Percentiles rank a stretch among this genome's conserved stretches.
phyloP scores from a whole-genome alignment of 164 flowering plant species.

The Berberis vulgaris region DNA sequence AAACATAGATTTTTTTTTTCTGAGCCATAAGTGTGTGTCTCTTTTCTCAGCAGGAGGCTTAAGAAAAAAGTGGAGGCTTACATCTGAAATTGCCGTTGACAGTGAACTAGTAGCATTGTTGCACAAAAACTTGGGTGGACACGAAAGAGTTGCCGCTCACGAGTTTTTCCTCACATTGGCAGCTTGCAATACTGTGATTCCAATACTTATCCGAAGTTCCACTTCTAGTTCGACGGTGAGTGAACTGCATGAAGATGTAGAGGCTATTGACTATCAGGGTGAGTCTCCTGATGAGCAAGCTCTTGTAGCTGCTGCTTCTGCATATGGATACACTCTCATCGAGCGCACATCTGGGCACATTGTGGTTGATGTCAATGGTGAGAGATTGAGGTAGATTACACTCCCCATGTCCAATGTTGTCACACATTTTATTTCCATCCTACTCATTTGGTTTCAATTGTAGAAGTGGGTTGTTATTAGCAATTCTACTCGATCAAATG shows the following conservation, averaged over 20 bases:
- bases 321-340: constrained; percentile 88
- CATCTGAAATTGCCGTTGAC: constrained; percentile 50
- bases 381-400: constrained; percentile 55
- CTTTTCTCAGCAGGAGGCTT: constrained; percentile 11
- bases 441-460: too few species aligned
- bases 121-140: constrained; percentile 37
- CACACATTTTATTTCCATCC: background rate
- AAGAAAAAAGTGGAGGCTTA: constrained; percentile 45
- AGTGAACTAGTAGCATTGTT: constrained; percentile 48
- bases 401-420: constrained; percentile 4
- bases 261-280: constrained; percentile 71
- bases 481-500: too few species aligned
- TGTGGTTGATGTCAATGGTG: constrained; percentile 73
- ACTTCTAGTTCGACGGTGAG: constrained; percentile 14
- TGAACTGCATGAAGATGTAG: constrained; percentile 24
- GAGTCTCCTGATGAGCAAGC: constrained; percentile 99
- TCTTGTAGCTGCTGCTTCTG: constrained; percentile 81
- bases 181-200: constrained; percentile 90
- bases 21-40: constrained; percentile 3
- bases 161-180: constrained; percentile 88
- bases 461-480: too few species aligned
- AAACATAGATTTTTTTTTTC: background rate
- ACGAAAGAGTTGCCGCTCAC: constrained; percentile 65
- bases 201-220: constrained; percentile 30
- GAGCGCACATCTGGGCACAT: constrained; percentile 98